A percentile compares a stretch with the other conserved stretches of the same genome.
Evolutionary conservation across 208 protist genomes (phyloP).

Genomic region (Crithidia brevicula): DNA sequence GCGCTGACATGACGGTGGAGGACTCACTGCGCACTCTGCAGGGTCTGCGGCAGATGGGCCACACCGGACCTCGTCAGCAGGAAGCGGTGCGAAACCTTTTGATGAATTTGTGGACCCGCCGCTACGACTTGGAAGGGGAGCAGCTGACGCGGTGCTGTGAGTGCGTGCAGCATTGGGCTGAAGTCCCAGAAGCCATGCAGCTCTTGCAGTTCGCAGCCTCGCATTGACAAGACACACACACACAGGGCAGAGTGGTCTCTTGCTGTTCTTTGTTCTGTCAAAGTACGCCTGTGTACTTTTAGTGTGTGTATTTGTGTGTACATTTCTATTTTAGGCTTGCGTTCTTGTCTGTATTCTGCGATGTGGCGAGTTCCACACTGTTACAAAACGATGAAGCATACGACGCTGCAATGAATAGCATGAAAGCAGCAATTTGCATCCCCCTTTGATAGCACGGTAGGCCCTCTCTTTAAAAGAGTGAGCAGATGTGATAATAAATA

Average conservation of each 20-base stretch:
- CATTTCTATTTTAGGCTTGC: background rate
- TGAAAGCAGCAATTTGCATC: too few relatives aligned
- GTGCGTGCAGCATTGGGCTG: conserved; percentile 21
- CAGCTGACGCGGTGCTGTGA: conserved; percentile 46
- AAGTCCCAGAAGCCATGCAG: conserved; percentile 17
- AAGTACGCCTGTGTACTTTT: background rate
- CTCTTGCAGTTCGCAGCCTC: conserved; percentile 34
- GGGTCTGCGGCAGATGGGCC: conserved; percentile 63
- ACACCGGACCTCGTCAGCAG: conserved; percentile 35
- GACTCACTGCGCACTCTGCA: conserved; percentile 64
- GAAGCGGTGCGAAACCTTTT: conserved; percentile 53
- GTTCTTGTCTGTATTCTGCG: too few relatives aligned
- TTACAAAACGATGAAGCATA: too few relatives aligned
- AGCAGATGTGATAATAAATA: too few relatives aligned
- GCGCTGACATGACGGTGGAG: conserved; percentile 55
- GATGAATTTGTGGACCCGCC: conserved; percentile 58
- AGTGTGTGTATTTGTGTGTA: background rate
- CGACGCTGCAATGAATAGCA: too few relatives aligned
- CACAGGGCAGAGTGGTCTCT: too few relatives aligned
- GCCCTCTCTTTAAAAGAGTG: too few relatives aligned
- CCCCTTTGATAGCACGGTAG: too few relatives aligned
- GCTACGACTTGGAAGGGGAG: conserved; percentile 50
- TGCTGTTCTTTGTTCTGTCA: background rate
- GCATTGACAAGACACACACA: conserved; percentile 13
- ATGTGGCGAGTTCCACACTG: too few relatives aligned